Base-by-base conservation (phyloP, 192 early-diverging fungal genomes). In the Endogone sp. region DNA sequence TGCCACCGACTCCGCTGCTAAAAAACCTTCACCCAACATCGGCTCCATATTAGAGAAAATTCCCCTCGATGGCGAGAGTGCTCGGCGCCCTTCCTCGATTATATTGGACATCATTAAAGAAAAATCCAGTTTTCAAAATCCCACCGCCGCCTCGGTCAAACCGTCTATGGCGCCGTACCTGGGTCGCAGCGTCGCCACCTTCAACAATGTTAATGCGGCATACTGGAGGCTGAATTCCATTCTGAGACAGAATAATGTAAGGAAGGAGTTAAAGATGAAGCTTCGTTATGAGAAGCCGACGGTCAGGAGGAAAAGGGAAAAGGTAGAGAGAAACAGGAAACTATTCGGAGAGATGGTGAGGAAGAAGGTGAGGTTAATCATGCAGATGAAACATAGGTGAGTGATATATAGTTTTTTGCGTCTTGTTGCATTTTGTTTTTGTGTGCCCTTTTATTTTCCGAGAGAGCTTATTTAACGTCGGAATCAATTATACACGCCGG, bases 211-310 rank as follows among this genome's bases (percentile, higher is more conserved):
- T 13, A 74, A 67, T n/a, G 65, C 65, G 44, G 77, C 86, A 31
- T 90, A 87, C 56, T 78, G 70, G 30, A 81, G 82, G 58, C 79
- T 90, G 56, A 87, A 83, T 71, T 65, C 74, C 24, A 86, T 90
- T 49, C 68, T 90, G 11, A 69, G 63, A 37, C 75, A 82, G 30
- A 88, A 90, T 67, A 79, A 82, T 56, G 72, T 87, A 27, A 81
- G 86, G n/a, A 71, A 76, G 60, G 87, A 90, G 69, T 75, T 88
- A 20, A 62, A 63, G 16, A 71, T 79, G 63, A 85, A 84, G 59
- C 72, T 71, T 56, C 75, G 84, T 64, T 90, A 90, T 74, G 89
- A 90, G 70, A 90, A 90, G 72, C 89, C 89, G 2, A 88, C 78
- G 59, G 79, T 85, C 28, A 85, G 81, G 75, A 80, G 88, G 69